Percentiles rank a stretch among this genome's conserved stretches.
phyloP scores from a whole-genome alignment of 768 basidiomycete genomes.

The Megacollybia marginata region DNA sequence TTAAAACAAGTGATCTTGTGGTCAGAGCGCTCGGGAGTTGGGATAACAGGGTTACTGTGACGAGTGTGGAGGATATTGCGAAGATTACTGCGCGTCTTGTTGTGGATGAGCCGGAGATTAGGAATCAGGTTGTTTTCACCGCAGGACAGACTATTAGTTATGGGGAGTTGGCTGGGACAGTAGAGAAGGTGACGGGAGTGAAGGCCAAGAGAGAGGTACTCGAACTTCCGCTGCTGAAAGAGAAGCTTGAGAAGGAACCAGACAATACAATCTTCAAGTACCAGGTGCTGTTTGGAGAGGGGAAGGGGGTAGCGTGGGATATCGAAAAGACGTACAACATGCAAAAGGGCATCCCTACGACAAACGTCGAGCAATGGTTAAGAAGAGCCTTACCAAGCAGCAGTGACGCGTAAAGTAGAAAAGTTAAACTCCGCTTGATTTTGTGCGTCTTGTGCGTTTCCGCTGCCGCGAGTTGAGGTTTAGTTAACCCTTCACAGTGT shows the following conservation, averaged over 20 bases:
- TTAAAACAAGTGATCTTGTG: slow-evolving; percentile 4
- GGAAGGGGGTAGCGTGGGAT: slow-evolving; percentile 16
- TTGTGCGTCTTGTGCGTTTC: no score
- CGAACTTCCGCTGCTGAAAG: slow-evolving; percentile 8
- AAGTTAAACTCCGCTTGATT: no score
- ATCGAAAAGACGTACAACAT: slow-evolving; percentile 11
- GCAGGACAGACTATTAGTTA: slow-evolving; percentile 23
- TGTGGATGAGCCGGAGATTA: slow-evolving; percentile 4
- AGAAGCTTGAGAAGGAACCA: slow-evolving; percentile 13
- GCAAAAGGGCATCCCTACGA: slow-evolving; percentile 6
- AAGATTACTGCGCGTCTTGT: slow-evolving; percentile 15
- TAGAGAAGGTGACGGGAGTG: slow-evolving; percentile 7
- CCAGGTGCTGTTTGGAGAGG: slow-evolving; percentile 15
- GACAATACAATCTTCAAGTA: slow-evolving; percentile 15
- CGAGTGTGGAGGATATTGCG: slow-evolving; percentile 21
- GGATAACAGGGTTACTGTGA: slow-evolving; percentile 19
- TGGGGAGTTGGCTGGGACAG: slow-evolving; percentile 14
- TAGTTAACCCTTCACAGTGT: no score
- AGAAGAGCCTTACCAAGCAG: no score
- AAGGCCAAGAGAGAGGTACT: slow-evolving; percentile 11
- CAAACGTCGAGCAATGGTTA: slow-evolving; percentile 7
- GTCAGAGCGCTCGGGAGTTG: slow-evolving; percentile 17
- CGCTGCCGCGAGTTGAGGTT: no score
- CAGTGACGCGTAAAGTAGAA: no score
- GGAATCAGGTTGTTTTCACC: slow-evolving; percentile 17